Percentiles rank a stretch among this genome's conserved stretches.
Conservation (phyloP, 1,284 basidiomycete species). For the Sanguinoderma infundibulare region DNA sequence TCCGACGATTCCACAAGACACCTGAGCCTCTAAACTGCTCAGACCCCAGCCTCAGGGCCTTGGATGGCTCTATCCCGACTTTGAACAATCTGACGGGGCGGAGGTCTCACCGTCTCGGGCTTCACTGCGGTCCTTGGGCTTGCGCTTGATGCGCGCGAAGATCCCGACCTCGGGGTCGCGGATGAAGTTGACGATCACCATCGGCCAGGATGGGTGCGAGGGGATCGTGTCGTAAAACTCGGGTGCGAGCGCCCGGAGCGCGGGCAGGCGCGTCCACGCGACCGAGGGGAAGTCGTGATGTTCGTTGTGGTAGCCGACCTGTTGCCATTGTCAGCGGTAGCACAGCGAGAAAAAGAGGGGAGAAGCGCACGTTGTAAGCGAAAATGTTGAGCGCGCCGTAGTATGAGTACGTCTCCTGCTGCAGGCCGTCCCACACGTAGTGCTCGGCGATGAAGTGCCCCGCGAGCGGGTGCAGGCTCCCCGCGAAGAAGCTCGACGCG, state of each 20-base stretch:
- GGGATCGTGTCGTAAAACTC: slow-evolving; percentile 94
- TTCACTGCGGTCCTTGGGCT: slow-evolving; percentile 28
- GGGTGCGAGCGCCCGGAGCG: slow-evolving; percentile 81
- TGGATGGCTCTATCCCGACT: background rate
- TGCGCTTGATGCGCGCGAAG: slow-evolving; percentile 41
- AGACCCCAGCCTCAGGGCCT: background rate
- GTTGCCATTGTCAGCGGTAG: background rate
- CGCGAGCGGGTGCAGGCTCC: slow-evolving; percentile 92
- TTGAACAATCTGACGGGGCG: slow-evolving; percentile 1
- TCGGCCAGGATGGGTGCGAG: slow-evolving; percentile 90
- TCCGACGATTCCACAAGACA: no score
- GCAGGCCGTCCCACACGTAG: slow-evolving; percentile 88
- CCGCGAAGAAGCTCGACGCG: slow-evolving; percentile 92
- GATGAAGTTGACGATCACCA: slow-evolving; percentile 95
- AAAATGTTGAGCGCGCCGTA: slow-evolving; percentile 92
- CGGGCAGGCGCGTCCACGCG: slow-evolving; percentile 93
- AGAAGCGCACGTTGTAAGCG: slow-evolving; percentile 87
- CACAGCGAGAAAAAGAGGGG: background rate
- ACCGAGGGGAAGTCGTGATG: slow-evolving; percentile 99
- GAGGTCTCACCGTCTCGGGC: slow-evolving; percentile 1
- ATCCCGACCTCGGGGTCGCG: slow-evolving; percentile 83
- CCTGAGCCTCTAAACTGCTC: background rate
- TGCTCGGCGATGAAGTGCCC: slow-evolving; percentile 99
- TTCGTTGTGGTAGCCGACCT: slow-evolving; percentile 98
- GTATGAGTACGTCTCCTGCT: slow-evolving; percentile 97